These are phyloP conservation scores for Gastrolobium villosum DNA, from an alignment of 306 rosid genomes.

Conservation along the genomic window DNA sequence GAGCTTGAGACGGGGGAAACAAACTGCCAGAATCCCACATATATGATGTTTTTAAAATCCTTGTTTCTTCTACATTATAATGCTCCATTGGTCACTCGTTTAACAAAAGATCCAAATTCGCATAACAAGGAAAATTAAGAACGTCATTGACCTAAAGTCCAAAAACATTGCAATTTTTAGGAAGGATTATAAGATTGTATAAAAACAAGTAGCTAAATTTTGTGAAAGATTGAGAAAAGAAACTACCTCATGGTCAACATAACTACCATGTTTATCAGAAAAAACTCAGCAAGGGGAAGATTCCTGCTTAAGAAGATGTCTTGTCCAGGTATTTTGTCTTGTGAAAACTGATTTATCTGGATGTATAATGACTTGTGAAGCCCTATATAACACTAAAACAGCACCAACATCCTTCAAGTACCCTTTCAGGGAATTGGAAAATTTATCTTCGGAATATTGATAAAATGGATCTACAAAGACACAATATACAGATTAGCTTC, in stretches of 20 bases:
- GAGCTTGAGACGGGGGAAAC: neutral
- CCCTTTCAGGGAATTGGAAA: too few relatives aligned
- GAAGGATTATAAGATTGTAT: neutral
- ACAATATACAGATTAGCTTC: neutral
- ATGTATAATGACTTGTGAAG: slow-evolving; percentile 62
- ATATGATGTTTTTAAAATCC: slow-evolving; percentile 66
- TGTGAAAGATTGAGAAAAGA: too few relatives aligned
- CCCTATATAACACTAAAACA: slow-evolving; percentile 63
- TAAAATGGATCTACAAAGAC: slow-evolving; percentile 55
- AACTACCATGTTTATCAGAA: slow-evolving; percentile 31
- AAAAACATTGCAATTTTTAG: slow-evolving; percentile 11
- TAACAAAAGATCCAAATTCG: slow-evolving; percentile 52
- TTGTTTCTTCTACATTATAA: slow-evolving; percentile 56
- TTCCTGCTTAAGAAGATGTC: slow-evolving; percentile 55
- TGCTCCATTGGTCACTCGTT: slow-evolving; percentile 58
- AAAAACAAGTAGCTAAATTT: neutral
- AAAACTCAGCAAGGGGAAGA: slow-evolving; percentile 16
- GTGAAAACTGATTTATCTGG: slow-evolving; percentile 61
- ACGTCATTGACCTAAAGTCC: slow-evolving; percentile 49
- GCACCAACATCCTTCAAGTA: slow-evolving; percentile 60
- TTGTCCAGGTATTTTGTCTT: slow-evolving; percentile 58
- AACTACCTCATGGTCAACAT: neutral
- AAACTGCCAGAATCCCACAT: slow-evolving; percentile 46
- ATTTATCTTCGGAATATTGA: too few relatives aligned
- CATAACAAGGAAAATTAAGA: too few relatives aligned